Conservation (phyloP, 108 stramenopile species). For the Discostella pseudostelligera region DNA sequence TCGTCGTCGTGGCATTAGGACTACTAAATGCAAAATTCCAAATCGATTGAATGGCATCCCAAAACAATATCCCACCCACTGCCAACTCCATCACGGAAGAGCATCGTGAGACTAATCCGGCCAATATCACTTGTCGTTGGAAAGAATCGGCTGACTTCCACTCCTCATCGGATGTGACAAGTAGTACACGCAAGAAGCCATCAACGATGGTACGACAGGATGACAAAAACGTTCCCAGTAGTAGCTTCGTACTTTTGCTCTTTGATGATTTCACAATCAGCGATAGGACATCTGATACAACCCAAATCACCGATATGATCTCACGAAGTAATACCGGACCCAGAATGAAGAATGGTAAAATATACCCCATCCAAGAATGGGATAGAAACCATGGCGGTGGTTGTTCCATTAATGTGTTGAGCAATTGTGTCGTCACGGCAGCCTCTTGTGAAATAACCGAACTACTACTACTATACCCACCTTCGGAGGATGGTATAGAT, state of each 20-base stretch:
- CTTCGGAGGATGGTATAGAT: too few species aligned
- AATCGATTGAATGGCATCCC: conserved; percentile 54
- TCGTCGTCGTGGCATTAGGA: conserved; percentile 3
- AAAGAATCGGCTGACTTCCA: conserved; percentile 73
- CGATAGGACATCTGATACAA: conserved; percentile 63
- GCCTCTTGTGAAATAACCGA: background rate
- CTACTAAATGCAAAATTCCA: conserved; percentile 28
- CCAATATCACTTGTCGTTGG: conserved; percentile 65
- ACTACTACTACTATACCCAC: background rate
- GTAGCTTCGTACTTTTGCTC: conserved; percentile 12
- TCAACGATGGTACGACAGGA: conserved; percentile 46
- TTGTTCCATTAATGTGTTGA: conserved; percentile 25
- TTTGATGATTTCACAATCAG: conserved; percentile 33
- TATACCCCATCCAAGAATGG: conserved; percentile 29
- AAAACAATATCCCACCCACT: conserved; percentile 53
- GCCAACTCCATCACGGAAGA: conserved; percentile 63
- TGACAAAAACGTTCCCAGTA: conserved; percentile 27
- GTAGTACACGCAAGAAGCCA: conserved; percentile 68
- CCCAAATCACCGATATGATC: conserved; percentile 57
- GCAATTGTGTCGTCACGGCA: conserved; percentile 9
- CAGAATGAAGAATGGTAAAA: conserved; percentile 44
- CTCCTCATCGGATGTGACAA: conserved; percentile 44
- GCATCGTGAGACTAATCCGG: conserved; percentile 56
- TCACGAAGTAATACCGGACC: conserved; percentile 70
- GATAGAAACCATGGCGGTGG: conserved; percentile 38